Base-by-base conservation (phyloP, 1,284 basidiomycete species). In the Ceratobasidium sp. region DNA sequence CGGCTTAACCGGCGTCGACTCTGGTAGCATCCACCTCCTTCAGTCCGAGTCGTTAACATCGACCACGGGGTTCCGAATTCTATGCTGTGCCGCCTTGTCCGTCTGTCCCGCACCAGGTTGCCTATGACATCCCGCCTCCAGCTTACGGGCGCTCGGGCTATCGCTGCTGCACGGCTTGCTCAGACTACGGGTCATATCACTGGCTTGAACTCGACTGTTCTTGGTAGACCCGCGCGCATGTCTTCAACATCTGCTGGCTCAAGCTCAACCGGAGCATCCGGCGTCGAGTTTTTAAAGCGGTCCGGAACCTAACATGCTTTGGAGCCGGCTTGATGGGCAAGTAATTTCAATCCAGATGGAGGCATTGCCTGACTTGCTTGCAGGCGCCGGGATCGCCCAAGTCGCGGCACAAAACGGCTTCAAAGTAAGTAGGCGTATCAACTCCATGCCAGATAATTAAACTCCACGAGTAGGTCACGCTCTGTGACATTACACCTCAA, bases 271-370 rank as follows among this genome's bases (percentile, higher is more conserved):
- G 25, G 45, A 38, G 31, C 49, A 27, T 3, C 52, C 20, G 47
- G 25, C 12, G n/a, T 47, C 15, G 40, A 55, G 7, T 67, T n/a
- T n/a, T 55, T 17, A 54, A 34, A 29, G 52, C 54, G 52, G 31
- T 67, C 35, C 54, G 80, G 70, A 74, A 75, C 49, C 64, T 82
- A 60, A 81, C 80, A 7, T 77, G 81, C 27, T 80, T 82, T 72
- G 80, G 80, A 17, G 81, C 80, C 29, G 82, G 82, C 0, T 74
- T 84, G 56, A 84, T 84, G 82, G 82, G 82, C 71, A 25, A 20
- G 73, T 52, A 17, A 4, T 32, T 7, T 27, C 29, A 10, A 4
- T 4, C n/a, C 27, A 1, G 4, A 5, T 22, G 42, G 1, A 8
- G 2, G 10, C 29, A 6, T 1, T 0, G 6, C 13, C 32, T 43